A percentile compares a stretch with the other conserved stretches of the same genome.
Conservation (phyloP, 768 basidiomycete species). For the Collybia sordida region DNA sequence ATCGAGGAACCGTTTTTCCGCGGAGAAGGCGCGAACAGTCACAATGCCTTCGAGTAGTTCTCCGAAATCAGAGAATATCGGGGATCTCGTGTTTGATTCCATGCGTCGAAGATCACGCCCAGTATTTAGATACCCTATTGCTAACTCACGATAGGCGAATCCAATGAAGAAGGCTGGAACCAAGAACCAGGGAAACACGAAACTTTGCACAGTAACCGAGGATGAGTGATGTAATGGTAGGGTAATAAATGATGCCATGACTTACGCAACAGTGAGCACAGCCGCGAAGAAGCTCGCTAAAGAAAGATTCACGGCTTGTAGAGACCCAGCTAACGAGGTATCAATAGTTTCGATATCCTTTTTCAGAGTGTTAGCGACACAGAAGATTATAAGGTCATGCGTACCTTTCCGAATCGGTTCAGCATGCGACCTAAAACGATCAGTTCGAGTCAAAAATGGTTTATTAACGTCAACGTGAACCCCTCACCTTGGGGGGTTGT, state of each 20-base stretch:
- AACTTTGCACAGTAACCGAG: constrained; percentile 29
- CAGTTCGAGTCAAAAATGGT: neutral
- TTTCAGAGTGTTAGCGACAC: neutral
- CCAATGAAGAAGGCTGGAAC: constrained; percentile 76
- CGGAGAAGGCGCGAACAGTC: constrained; percentile 90
- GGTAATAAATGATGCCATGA: constrained; percentile 5
- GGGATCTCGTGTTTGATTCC: constrained; percentile 86
- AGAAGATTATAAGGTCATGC: neutral
- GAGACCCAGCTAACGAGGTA: constrained; percentile 59
- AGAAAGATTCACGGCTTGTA: constrained; percentile 77
- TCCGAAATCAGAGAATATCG: constrained; percentile 81
- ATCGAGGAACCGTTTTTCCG: constrained; percentile 75
- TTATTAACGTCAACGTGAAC: neutral
- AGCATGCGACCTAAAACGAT: constrained; percentile 65
- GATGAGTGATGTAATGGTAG: constrained; percentile 4
- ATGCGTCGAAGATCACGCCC: constrained; percentile 85
- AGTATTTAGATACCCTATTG: constrained; percentile 74
- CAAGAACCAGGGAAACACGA: constrained; percentile 82
- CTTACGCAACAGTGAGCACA: constrained; percentile 68
- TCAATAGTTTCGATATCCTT: constrained; percentile 89
- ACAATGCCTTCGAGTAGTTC: constrained; percentile 87
- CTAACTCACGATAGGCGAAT: constrained; percentile 66
- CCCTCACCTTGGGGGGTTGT: constrained; percentile 71
- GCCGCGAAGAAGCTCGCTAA: constrained; percentile 78
- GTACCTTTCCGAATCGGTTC: constrained; percentile 77